Evolutionary conservation across 1,139 yeast species (phyloP).

Genomic region (Kluyveromyces sp.): DNA sequence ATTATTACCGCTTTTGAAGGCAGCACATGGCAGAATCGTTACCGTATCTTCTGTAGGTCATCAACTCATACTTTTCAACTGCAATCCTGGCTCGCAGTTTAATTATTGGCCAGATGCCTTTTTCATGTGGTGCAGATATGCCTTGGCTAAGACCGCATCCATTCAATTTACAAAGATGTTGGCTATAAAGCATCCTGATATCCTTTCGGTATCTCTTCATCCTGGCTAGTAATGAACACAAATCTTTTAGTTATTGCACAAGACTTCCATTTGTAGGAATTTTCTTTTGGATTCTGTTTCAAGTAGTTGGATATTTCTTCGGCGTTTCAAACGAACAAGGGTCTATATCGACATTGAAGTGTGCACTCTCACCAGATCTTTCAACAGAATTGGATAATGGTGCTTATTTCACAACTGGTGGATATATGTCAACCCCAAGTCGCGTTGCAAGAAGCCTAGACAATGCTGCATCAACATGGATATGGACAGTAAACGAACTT

Average conservation of each 20-base stretch:
- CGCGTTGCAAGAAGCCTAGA: slow-evolving; percentile 50
- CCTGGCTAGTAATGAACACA: slow-evolving; percentile 80
- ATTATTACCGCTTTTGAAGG: slow-evolving; percentile 47
- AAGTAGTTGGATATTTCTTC: slow-evolving; percentile 55
- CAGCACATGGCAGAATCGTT: slow-evolving; percentile 44
- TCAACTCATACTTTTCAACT: slow-evolving; percentile 44
- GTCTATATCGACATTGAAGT: slow-evolving; percentile 54
- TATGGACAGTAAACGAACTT: slow-evolving; percentile 68
- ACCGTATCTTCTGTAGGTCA: slow-evolving; percentile 69
- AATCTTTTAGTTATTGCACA: slow-evolving; percentile 67
- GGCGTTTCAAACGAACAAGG: slow-evolving; percentile 74
- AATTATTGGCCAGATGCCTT: slow-evolving; percentile 55
- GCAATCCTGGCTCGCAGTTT: slow-evolving; percentile 45
- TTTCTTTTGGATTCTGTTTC: slow-evolving; percentile 61
- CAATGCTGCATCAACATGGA: slow-evolving; percentile 68
- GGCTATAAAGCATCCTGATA: slow-evolving; percentile 57
- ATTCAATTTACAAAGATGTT: slow-evolving; percentile 66
- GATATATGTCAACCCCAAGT: slow-evolving; percentile 48
- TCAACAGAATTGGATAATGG: slow-evolving; percentile 56
- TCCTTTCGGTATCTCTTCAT: slow-evolving; percentile 62
- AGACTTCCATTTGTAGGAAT: slow-evolving; percentile 69
- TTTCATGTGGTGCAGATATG: slow-evolving; percentile 75
- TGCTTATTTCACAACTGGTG: slow-evolving; percentile 56
- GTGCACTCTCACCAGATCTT: slow-evolving; percentile 51
- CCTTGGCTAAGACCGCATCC: slow-evolving; percentile 71